These are phyloP conservation scores for Calycina marina DNA, from an alignment of 2,329 filamentous ascomycete species.

Conservation along the genomic window DNA sequence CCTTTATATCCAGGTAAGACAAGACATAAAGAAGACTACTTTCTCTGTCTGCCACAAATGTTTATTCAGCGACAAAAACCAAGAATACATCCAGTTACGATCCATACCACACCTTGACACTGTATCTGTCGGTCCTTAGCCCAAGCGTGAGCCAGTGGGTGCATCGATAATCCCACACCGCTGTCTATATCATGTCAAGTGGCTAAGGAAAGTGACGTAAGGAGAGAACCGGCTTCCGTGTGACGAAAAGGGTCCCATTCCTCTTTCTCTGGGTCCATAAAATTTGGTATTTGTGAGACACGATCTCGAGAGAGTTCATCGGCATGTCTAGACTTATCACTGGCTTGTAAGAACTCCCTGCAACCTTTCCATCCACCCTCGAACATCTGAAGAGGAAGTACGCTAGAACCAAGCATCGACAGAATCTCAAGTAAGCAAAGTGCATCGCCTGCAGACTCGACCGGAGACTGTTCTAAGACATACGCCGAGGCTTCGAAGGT, in stretches of 20 bases:
- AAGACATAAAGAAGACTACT: constrained; percentile 6
- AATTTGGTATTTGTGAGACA: constrained; percentile 8
- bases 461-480: constrained; percentile 11
- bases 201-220: constrained; percentile 21
- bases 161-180: constrained; percentile 17
- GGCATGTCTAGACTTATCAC: constrained; percentile 2
- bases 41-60: constrained; percentile 5
- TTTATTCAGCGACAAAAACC: constrained; percentile 7
- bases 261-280: constrained; percentile 10
- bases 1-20: constrained; percentile 9
- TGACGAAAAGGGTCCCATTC: constrained; percentile 20
- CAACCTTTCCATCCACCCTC: constrained; percentile 16
- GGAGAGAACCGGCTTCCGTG: constrained; percentile 16
- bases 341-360: constrained; percentile 2
- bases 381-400: constrained; percentile 22
- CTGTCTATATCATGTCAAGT: constrained; percentile 5
- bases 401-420: constrained; percentile 16
- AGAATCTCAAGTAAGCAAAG: constrained; percentile 20
- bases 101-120: constrained; percentile 7
- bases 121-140: constrained; percentile 7
- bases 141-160: constrained; percentile 13
- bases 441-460: constrained; percentile 14
- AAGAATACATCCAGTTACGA: constrained; percentile 10
- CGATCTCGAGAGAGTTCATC: constrained; percentile 8
- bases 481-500: constrained; percentile 24